Conservation (phyloP, 305 asterid genomes). For the Fraxinus baroniana region DNA sequence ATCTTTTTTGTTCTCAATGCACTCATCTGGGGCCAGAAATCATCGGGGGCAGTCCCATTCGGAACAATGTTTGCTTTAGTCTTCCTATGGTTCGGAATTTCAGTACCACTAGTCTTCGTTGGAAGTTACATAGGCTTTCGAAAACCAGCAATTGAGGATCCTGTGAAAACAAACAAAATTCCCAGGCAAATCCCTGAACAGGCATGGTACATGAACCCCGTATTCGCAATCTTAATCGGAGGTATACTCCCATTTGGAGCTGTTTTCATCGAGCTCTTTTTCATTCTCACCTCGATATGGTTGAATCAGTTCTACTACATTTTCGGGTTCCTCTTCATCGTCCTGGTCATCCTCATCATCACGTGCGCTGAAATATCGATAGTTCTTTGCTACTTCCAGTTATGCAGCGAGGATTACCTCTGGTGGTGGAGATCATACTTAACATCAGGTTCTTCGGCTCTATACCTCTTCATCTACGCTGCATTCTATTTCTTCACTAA, state of each 20-base stretch:
- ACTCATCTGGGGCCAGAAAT: conserved; percentile 78
- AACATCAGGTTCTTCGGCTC: conserved; percentile 71
- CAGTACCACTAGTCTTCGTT: conserved; percentile 63
- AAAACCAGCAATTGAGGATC: conserved; percentile 63
- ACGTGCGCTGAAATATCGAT: conserved; percentile 68
- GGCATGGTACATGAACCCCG: too few relatives aligned
- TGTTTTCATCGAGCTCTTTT: conserved; percentile 68
- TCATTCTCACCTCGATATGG: conserved; percentile 72
- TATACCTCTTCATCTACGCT: conserved; percentile 73
- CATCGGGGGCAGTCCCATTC: conserved; percentile 74
- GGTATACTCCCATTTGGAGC: too few relatives aligned
- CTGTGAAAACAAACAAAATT: conserved; percentile 48
- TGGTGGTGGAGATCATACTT: conserved; percentile 87
- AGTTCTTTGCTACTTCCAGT: conserved; percentile 72
- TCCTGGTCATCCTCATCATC: conserved; percentile 55
- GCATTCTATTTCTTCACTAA: conserved; percentile 72
- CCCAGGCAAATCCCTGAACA: too few relatives aligned
- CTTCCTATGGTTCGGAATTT: conserved; percentile 68
- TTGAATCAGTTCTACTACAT: conserved; percentile 74
- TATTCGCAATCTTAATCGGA: too few relatives aligned
- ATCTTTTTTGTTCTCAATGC: conserved; percentile 64
- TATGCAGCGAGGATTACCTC: conserved; percentile 64
- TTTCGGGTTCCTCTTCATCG: conserved; percentile 69
- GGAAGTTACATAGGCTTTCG: conserved; percentile 62
- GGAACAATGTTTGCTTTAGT: conserved; percentile 76